These are phyloP conservation scores for Trichosanthes truncata DNA, from an alignment of 306 rosid species.

Conservation along the genomic window DNA sequence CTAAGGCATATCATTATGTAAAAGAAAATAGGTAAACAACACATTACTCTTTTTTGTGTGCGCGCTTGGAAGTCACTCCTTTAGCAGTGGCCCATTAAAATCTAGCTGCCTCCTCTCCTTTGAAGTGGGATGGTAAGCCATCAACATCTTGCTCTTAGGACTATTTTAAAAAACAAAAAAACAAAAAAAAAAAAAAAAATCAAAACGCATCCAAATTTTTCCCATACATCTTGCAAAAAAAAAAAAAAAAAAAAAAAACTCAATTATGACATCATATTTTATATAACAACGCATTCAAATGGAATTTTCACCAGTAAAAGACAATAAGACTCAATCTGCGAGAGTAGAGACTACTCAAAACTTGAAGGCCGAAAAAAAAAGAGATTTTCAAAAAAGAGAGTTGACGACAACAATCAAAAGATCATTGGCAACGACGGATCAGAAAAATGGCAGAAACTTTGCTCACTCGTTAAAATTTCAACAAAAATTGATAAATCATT, in stretches of 20 bases:
- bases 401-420: background rate
- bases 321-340: background rate
- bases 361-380: background rate
- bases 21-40: background rate
- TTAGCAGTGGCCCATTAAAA: background rate
- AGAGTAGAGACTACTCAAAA: background rate
- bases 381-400: background rate
- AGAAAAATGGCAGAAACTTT: background rate
- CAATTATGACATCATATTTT: background rate
- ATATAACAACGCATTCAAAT: background rate
- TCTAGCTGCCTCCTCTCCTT: background rate
- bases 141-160: background rate
- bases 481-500: background rate
- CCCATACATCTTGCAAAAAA: too few species aligned
- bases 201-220: background rate
- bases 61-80: background rate
- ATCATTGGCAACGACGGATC: background rate
- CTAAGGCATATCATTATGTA: background rate
- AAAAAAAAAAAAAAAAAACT: background rate
- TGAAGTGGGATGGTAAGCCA: slow-evolving; percentile 1
- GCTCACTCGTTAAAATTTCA: background rate
- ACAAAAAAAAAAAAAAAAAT: too few species aligned
- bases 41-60: background rate
- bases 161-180: too few species aligned
- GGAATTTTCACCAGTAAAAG: background rate